These are phyloP conservation scores for Teunomyces atbi DNA, from an alignment of 805 yeast species.

Conservation along the genomic window DNA sequence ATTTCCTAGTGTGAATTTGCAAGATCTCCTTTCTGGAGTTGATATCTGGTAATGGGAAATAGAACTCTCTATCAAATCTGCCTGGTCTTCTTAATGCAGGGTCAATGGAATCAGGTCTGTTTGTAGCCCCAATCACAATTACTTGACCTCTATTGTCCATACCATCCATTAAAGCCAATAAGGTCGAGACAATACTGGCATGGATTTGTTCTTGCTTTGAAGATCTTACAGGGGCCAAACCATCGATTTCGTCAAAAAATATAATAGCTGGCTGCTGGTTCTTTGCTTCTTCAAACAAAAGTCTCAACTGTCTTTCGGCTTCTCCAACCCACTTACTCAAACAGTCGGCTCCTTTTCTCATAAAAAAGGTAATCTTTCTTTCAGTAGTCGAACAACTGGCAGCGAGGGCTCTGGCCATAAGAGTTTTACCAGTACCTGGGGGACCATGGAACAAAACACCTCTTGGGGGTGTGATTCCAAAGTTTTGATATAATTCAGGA, in stretches of 20 bases:
- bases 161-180: conserved; percentile 96
- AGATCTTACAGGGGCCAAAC: conserved; percentile 95
- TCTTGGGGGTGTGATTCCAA: conserved; percentile 91
- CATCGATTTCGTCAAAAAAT: conserved; percentile 97
- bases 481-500: conserved; percentile 89
- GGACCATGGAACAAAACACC: conserved; percentile 98
- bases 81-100: conserved; percentile 98
- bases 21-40: conserved; percentile 77
- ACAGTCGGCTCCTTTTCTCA: conserved; percentile 98
- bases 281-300: conserved; percentile 92
- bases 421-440: conserved; percentile 98
- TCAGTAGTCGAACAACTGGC: conserved; percentile 87
- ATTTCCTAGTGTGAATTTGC: conserved; percentile 80
- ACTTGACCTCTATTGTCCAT: conserved; percentile 99
- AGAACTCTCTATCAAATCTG: conserved; percentile 94
- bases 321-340: conserved; percentile 99
- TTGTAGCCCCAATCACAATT: conserved; percentile 96
- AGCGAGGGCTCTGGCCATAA: conserved; percentile 96
- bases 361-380: conserved; percentile 88
- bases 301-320: conserved; percentile 90
- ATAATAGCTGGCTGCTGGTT: conserved; percentile 95
- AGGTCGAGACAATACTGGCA: conserved; percentile 93
- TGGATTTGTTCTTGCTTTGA: conserved; percentile 98
- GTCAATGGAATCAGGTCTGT: conserved; percentile 97
- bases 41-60: conserved; percentile 87